Conservation (phyloP, 306 rosid genomes). For the Vachellia collinsii region DNA sequence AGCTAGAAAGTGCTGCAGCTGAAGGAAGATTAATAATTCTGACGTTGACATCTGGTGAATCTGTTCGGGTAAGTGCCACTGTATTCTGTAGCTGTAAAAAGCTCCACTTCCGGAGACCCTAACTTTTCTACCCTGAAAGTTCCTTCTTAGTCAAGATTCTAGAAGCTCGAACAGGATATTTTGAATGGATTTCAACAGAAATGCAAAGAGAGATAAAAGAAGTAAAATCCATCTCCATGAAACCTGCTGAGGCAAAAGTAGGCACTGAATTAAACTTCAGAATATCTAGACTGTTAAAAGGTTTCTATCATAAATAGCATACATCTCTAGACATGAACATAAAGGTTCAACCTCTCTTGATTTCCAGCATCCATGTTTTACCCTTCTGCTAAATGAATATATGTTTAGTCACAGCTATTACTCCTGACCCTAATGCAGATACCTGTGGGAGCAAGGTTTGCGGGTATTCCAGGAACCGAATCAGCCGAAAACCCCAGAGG, state of each 20-base stretch:
- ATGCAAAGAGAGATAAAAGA: not conserved
- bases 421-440: slow-evolving; percentile 46
- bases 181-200: not conserved
- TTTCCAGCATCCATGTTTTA: not conserved
- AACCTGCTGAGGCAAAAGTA: not conserved
- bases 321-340: not conserved
- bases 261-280: not conserved
- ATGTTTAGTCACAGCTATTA: too few relatives aligned
- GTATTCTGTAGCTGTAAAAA: slow-evolving; percentile 9
- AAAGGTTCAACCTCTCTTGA: not conserved
- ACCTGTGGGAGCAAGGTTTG: slow-evolving; percentile 75
- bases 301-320: not conserved
- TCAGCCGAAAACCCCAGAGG: slow-evolving; percentile 67
- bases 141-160: not conserved
- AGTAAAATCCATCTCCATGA: not conserved
- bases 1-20: slow-evolving; percentile 78
- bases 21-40: slow-evolving; percentile 66
- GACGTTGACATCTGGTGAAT: slow-evolving; percentile 66
- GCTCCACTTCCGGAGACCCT: not conserved
- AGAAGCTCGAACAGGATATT: not conserved
- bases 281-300: not conserved
- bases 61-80: slow-evolving; percentile 48
- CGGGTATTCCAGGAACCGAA: slow-evolving; percentile 82
- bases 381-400: not conserved
- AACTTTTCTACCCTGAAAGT: not conserved